phyloP scores from a whole-genome alignment of 2,329 filamentous ascomycete genomes.

The Cercospora citrullina region DNA sequence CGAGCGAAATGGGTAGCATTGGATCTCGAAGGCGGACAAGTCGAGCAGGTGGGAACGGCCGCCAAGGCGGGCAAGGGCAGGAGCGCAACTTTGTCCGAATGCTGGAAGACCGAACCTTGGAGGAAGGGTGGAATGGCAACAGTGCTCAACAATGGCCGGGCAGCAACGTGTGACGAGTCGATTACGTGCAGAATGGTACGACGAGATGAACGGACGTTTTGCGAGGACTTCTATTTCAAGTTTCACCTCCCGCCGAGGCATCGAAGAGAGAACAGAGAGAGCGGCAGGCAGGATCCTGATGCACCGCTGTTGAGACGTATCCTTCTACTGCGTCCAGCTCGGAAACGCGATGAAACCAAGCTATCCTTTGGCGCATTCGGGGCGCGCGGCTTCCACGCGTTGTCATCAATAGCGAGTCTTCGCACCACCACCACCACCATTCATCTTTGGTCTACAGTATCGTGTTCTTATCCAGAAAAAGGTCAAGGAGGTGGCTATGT shows the following conservation, averaged over 20 bases:
- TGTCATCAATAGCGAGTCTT: background rate
- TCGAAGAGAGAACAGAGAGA: background rate
- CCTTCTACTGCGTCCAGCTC: background rate
- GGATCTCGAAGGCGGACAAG: slow-evolving; percentile 63
- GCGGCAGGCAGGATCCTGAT: slow-evolving; percentile 6
- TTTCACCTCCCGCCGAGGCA: background rate
- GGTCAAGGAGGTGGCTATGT: slow-evolving; percentile 13
- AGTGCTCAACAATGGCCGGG: slow-evolving; percentile 17
- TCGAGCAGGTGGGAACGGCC: slow-evolving; percentile 46
- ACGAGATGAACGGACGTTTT: background rate
- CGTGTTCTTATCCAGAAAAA: slow-evolving; percentile 1
- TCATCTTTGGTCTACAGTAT: background rate
- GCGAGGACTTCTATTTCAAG: background rate
- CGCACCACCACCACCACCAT: background rate
- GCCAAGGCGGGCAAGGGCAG: slow-evolving; percentile 54
- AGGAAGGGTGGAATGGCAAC: slow-evolving; percentile 67
- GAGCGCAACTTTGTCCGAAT: slow-evolving; percentile 86
- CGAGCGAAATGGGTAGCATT: slow-evolving; percentile 63
- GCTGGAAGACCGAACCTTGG: slow-evolving; percentile 88
- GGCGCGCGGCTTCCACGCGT: background rate
- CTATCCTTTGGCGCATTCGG: background rate
- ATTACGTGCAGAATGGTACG: background rate
- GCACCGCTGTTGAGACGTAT: background rate
- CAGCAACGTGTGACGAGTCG: slow-evolving; percentile 15
- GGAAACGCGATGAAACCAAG: background rate